Evolutionary conservation across 345 rosid genomes (phyloP).

Genomic region (Melaleuca alternifolia): DNA sequence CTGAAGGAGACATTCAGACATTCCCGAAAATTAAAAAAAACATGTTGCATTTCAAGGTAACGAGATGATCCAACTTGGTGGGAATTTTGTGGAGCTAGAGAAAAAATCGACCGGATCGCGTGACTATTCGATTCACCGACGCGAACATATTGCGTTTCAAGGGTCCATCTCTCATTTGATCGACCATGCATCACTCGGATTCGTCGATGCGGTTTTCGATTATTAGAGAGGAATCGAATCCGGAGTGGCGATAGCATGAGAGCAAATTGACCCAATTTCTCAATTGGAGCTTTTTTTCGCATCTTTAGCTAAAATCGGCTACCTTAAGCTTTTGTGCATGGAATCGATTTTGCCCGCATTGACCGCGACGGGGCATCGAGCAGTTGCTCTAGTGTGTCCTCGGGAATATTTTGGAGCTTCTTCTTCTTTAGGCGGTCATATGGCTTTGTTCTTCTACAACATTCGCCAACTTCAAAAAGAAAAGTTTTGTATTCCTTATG

Average conservation of each 20-base stretch:
- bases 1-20: too few species aligned
- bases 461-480: not conserved
- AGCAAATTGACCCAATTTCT: not conserved
- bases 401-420: not conserved
- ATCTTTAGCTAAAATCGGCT: not conserved
- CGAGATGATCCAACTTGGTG: too few species aligned
- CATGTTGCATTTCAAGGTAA: too few species aligned
- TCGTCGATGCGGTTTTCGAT: not conserved
- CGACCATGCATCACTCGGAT: not conserved
- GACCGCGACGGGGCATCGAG: not conserved
- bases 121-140: too few species aligned
- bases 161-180: not conserved
- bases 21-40: too few species aligned
- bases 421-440: not conserved
- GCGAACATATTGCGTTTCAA: too few species aligned
- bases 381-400: not conserved
- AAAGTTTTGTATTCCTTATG: not conserved
- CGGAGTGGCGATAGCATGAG: not conserved
- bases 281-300: not conserved
- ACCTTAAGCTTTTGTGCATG: not conserved
- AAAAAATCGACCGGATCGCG: too few species aligned
- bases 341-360: not conserved
- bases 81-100: too few species aligned
- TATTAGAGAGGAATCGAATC: not conserved
- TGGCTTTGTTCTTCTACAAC: not conserved